Conservation (phyloP, 1,284 basidiomycete species). For the Moniliella sp. region DNA sequence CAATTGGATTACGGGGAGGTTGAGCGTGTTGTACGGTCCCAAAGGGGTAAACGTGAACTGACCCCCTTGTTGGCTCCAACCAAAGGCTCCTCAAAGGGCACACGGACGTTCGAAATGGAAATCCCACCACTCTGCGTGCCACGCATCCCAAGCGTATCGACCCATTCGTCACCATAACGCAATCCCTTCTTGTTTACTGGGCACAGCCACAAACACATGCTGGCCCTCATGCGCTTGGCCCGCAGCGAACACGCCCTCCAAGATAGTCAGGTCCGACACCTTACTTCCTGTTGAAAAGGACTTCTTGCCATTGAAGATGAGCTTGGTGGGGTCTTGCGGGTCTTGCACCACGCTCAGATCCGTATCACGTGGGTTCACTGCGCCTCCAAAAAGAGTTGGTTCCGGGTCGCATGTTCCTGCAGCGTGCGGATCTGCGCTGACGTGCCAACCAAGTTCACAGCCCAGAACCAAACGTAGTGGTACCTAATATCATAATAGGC, state of each 20-base stretch:
- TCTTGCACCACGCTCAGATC: conserved; percentile 21
- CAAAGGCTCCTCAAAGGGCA: conserved; percentile 21
- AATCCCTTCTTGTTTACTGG: conserved; percentile 24
- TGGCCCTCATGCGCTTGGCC: conserved; percentile 6
- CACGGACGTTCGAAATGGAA: conserved; percentile 19
- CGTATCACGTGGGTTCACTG: conserved; percentile 32
- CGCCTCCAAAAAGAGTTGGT: conserved; percentile 26
- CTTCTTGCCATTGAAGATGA: conserved; percentile 30
- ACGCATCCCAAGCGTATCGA: conserved; percentile 32
- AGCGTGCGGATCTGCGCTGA: conserved; percentile 14
- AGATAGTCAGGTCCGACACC: conserved; percentile 30
- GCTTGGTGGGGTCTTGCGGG: conserved; percentile 10
- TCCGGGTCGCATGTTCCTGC: conserved; percentile 15
- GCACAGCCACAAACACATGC: conserved; percentile 30
- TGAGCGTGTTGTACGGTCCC: conserved; percentile 30
- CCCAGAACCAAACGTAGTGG: conserved; percentile 21
- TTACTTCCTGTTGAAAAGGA: conserved; percentile 29
- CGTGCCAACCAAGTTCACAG: conserved; percentile 22
- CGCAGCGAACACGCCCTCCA: conserved; percentile 29
- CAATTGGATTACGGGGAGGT: conserved; percentile 31
- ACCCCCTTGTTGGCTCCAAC: conserved; percentile 14
- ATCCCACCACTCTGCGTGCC: conserved; percentile 27
- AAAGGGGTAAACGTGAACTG: too few relatives aligned
- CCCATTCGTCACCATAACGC: conserved; percentile 32
- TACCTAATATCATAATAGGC: too few relatives aligned